Evolutionary conservation across 2,329 filamentous ascomycete genomes (phyloP).

Genomic region (Ophiostoma populinum): DNA sequence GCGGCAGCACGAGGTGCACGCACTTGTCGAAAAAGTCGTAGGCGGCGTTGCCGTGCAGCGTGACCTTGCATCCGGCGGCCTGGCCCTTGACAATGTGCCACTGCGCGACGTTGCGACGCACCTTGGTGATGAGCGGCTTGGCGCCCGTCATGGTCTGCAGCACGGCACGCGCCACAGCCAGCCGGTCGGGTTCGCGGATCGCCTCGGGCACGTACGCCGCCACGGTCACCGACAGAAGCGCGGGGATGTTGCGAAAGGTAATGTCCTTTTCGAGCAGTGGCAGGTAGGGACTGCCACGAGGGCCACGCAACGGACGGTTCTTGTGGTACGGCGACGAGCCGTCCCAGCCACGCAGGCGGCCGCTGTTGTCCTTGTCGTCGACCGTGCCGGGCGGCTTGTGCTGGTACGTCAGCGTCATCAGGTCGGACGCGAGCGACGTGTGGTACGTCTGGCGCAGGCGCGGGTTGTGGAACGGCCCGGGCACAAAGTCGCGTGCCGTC

Average conservation of each 20-base stretch:
- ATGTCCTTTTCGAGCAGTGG: conserved; percentile 56
- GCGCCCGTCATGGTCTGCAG: conserved; percentile 74
- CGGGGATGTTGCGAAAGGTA: conserved; percentile 71
- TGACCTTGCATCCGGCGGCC: conserved; percentile 58
- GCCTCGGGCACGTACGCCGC: conserved; percentile 59
- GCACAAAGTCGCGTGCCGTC: conserved; percentile 70
- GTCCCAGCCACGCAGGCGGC: conserved; percentile 71
- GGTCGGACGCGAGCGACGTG: conserved; percentile 68
- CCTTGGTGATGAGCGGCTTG: conserved; percentile 50
- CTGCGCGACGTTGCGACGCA: conserved; percentile 51
- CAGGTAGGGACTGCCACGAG: conserved; percentile 63
- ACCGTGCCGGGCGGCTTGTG: conserved; percentile 60
- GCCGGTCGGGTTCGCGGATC: conserved; percentile 49
- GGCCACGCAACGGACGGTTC: conserved; percentile 70
- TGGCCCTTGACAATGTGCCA: conserved; percentile 61
- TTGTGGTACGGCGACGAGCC: conserved; percentile 87
- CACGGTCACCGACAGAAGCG: conserved; percentile 63
- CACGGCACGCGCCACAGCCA: conserved; percentile 72
- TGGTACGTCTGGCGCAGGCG: conserved; percentile 83
- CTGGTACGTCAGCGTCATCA: conserved; percentile 75
- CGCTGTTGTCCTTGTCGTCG: conserved; percentile 20
- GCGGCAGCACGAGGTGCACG: conserved; percentile 77
- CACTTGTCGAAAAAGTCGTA: conserved; percentile 84
- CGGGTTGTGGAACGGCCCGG: conserved; percentile 78
- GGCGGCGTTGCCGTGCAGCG: conserved; percentile 62